Evolutionary conservation across 495 filamentous ascomycete species (phyloP).

Genomic region (Xylaria telfairii): DNA sequence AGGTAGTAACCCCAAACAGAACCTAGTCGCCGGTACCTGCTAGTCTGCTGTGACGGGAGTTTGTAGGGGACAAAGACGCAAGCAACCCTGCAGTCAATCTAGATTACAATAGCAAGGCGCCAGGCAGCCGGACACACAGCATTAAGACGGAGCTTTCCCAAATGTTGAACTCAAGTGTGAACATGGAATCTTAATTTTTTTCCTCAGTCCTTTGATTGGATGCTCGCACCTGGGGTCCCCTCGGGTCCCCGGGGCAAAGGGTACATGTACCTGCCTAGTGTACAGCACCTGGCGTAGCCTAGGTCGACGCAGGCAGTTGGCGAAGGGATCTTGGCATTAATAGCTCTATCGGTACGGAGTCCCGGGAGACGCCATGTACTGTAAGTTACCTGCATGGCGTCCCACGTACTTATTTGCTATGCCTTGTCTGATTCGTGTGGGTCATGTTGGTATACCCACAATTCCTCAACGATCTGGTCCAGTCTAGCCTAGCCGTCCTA

Average conservation of each 20-base stretch:
- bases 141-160: constrained; percentile 39
- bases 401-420: not conserved
- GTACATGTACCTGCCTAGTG: constrained; percentile 7
- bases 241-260: constrained; percentile 19
- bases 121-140: constrained; percentile 16
- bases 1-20: not conserved
- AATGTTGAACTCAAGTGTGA: constrained; percentile 41
- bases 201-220: constrained; percentile 14
- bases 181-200: constrained; percentile 26
- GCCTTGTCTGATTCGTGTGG: constrained; percentile 13
- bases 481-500: not conserved
- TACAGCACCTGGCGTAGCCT: constrained; percentile 1
- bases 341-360: not conserved
- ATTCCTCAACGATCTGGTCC: constrained; percentile 38
- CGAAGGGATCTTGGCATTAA: not conserved
- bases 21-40: not conserved
- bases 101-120: constrained; percentile 10
- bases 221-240: constrained; percentile 3
- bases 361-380: not conserved
- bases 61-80: not conserved
- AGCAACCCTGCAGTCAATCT: constrained; percentile 7
- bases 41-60: not conserved
- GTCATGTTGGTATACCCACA: constrained; percentile 14
- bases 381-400: not conserved
- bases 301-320: not conserved